Percentiles rank a stretch among this genome's conserved stretches.
Evolutionary conservation across 1,284 basidiomycete species (phyloP).

Genomic region (Microbotryomycetes sp.): DNA sequence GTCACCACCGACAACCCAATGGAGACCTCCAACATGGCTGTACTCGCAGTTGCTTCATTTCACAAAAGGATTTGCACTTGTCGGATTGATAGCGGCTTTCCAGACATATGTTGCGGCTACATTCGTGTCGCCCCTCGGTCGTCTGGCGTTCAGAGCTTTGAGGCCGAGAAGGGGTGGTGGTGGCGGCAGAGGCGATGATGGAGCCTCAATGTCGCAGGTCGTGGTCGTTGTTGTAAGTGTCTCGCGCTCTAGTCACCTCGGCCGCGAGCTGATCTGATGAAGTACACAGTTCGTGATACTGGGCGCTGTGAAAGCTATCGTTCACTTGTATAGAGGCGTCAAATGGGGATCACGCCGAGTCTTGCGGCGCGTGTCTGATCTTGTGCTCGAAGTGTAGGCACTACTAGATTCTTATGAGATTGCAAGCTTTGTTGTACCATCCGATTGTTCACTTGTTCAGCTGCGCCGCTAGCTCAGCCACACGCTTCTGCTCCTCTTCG

Average conservation of each 20-base stretch:
- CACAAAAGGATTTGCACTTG: constrained; percentile 9
- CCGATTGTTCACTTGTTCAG: not conserved
- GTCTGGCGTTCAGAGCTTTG: constrained; percentile 11
- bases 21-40: not conserved
- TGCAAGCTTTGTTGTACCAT: not conserved
- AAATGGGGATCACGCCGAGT: constrained; percentile 8
- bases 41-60: constrained; percentile 8
- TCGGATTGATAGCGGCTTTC: constrained; percentile 15
- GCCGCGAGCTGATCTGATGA: not conserved
- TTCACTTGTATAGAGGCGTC: constrained; percentile 14
- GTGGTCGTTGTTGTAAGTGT: constrained; percentile 11
- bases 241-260: not conserved
- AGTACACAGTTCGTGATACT: constrained; percentile 15
- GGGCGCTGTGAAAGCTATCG: constrained; percentile 9
- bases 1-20: not conserved
- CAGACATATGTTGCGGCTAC: constrained; percentile 16
- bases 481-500: not conserved
- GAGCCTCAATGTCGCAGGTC: not conserved
- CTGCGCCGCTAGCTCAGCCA: not conserved
- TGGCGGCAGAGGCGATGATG: constrained; percentile 7
- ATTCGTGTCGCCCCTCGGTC: constrained; percentile 19
- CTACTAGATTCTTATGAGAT: too few species aligned
- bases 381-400: constrained; percentile 23
- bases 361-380: constrained; percentile 14
- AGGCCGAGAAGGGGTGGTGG: not conserved